phyloP scores from a whole-genome alignment of 2,329 filamentous ascomycete species.

The Epichloe sibirici region DNA sequence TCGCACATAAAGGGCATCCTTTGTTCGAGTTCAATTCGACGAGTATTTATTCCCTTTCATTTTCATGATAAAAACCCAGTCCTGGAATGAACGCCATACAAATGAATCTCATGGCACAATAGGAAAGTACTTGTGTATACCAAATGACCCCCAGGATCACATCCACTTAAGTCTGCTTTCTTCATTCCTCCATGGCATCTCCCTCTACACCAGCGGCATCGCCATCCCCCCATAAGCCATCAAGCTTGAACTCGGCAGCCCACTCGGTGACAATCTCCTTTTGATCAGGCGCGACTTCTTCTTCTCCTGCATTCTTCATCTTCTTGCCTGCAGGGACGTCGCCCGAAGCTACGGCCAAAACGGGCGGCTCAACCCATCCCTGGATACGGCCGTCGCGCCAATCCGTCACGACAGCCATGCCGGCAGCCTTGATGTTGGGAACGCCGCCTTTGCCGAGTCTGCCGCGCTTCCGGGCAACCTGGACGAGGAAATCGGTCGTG shows the following conservation, averaged over 20 bases:
- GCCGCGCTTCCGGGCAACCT: constrained; percentile 88
- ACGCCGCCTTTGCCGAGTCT: constrained; percentile 79
- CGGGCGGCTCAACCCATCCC: constrained; percentile 75
- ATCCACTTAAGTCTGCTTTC: neutral
- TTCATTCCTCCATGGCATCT: constrained; percentile 42
- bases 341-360: constrained; percentile 39
- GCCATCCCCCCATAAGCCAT: constrained; percentile 75
- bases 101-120: neutral
- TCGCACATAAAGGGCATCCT: neutral
- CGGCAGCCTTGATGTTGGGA: constrained; percentile 77
- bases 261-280: constrained; percentile 86
- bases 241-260: constrained; percentile 90
- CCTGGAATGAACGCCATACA: neutral
- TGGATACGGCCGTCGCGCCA: constrained; percentile 93
- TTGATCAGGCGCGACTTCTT: constrained; percentile 47
- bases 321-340: constrained; percentile 16
- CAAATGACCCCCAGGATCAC: neutral
- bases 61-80: neutral
- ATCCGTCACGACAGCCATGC: constrained; percentile 89
- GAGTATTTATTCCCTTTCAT: neutral
- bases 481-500: constrained; percentile 84
- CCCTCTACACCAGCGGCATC: constrained; percentile 16
- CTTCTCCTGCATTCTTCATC: constrained; percentile 27
- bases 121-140: neutral
- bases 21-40: neutral